A percentile compares a stretch with the other conserved stretches of the same genome.
These are phyloP conservation scores for Flaveria linearis DNA, from an alignment of 129 eudicot species.

Conservation along the genomic window DNA sequence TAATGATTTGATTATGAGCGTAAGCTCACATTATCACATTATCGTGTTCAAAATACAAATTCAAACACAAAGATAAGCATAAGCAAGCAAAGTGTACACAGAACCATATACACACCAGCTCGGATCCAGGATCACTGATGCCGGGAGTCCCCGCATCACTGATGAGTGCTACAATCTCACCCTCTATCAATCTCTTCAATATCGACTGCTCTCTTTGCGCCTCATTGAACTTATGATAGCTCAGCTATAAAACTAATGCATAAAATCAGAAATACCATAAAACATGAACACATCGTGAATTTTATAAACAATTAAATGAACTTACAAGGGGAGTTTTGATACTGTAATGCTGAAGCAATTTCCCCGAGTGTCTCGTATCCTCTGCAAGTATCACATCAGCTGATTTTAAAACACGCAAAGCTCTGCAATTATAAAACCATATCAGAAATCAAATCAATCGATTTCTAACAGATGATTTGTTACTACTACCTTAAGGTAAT, in stretches of 20 bases:
- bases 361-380: constrained; percentile 94
- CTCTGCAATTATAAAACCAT: constrained; percentile 45
- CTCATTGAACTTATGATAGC: constrained; percentile 95
- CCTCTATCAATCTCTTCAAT: constrained; percentile 61
- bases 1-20: no score
- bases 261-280: constrained; percentile 34
- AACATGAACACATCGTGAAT: background rate
- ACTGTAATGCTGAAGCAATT: constrained; percentile 74
- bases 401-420: constrained; percentile 74
- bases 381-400: constrained; percentile 93
- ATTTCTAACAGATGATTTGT: background rate
- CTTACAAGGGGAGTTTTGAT: constrained; percentile 92
- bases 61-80: no score
- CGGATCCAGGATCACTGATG: constrained; percentile 89
- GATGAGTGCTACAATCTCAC: constrained; percentile 80
- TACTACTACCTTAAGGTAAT: constrained; percentile 55
- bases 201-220: constrained; percentile 70
- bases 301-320: background rate
- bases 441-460: background rate
- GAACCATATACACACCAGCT: constrained; percentile 49
- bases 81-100: background rate
- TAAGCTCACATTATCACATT: background rate
- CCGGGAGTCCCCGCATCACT: constrained; percentile 98
- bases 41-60: no score
- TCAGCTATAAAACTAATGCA: constrained; percentile 69